Conservation (phyloP, 176 grass and related monocot genomes). For the Raddia guianensis region DNA sequence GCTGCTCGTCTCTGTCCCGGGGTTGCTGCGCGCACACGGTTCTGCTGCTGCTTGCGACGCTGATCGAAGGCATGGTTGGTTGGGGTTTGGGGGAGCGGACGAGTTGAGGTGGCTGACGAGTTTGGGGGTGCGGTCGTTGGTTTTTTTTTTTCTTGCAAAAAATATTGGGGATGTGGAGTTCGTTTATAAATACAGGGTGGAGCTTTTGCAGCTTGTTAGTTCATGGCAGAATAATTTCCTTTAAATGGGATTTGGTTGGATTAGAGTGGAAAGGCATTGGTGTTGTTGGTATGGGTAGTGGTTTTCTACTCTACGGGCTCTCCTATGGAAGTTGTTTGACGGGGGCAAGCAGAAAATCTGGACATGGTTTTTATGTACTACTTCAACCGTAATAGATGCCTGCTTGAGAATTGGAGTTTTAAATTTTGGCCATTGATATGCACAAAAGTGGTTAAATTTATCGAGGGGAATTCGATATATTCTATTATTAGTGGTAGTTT, state of each 20-base stretch:
- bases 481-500: too few relatives aligned
- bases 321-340: neutral
- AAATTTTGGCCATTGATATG: neutral
- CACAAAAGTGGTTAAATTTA: neutral
- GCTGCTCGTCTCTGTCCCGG: neutral
- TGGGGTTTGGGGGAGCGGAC: neutral
- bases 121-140: neutral
- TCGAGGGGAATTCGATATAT: neutral
- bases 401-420: neutral
- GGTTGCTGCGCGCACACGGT: neutral
- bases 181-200: neutral
- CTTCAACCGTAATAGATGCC: neutral
- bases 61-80: neutral
- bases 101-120: neutral
- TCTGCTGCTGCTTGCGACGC: neutral
- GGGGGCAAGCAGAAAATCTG: neutral
- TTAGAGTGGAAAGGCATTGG: neutral
- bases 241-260: neutral
- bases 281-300: neutral
- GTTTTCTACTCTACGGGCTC: neutral
- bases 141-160: neutral
- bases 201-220: conserved; percentile 10
- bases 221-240: neutral
- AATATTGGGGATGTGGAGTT: neutral
- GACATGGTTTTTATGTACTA: neutral